Evolutionary conservation across 805 yeast species (phyloP), one percentile per base, ranked within the genome.

Genomic region (Lipomyces lipofer): DNA sequence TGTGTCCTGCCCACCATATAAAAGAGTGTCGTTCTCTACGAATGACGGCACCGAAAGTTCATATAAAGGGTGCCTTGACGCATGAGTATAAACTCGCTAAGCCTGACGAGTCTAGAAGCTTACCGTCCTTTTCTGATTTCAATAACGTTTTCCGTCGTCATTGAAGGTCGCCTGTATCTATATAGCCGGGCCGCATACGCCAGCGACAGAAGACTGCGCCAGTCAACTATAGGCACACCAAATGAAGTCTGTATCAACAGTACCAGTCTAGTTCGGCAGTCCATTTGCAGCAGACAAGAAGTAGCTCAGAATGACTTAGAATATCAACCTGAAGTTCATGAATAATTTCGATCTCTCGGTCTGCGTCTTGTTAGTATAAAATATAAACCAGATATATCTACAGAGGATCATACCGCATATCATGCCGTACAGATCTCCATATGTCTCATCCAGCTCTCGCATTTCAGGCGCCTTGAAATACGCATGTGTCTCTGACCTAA

Each of bases 21-120:
- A 48, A 1, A 32, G 22, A 1, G 75, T 69, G 48, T 74, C 74
- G 60, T 80, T 81, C 1, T 80, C 71, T 13, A 78, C 74, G 56
- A 73, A 75, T 22, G 72, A 64, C 2, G 67, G 64, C 0, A 72
- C 71, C 2, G 67, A 44, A 4, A 72, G 68, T 56, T 78, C 82
- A 35, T 75, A 75, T 0, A 80, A 60, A 0, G 80, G 75, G 63
- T 80, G 82, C 22, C 80, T 67, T 19, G 21, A 29, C n/a, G 15
- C 17, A 21, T 2, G 19, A 3, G 19, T 39, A 15, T n/a, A 15
- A 12, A 24, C 13, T 40, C 8, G 15, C 15, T n/a, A n/a, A n/a
- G n/a, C n/a, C n/a, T n/a, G n/a, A n/a, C n/a, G n/a, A n/a, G n/a
- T n/a, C n/a, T n/a, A n/a, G n/a, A 36, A 43, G 15, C 42, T 9